Base-by-base conservation (phyloP, 345 rosid species). In the Aegle marmelos region DNA sequence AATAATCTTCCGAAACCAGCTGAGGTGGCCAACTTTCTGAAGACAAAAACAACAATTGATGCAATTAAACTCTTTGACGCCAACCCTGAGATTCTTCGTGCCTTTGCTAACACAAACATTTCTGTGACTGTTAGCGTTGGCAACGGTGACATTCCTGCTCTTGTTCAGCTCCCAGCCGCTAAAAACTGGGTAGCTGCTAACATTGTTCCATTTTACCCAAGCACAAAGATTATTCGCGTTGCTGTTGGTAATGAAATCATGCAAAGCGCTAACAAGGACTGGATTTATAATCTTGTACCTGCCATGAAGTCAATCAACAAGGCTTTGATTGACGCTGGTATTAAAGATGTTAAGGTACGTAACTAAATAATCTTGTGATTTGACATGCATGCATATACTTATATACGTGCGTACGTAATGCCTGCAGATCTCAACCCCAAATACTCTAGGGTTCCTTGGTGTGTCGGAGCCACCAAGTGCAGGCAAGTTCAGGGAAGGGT, bases 191-290 rank as follows among this genome's bases (percentile, higher is more conserved):
- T 92, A 6, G 72, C 83, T 4, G 59, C 73, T 1, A 86, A 92
- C 34, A 85, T 94, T 3, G 57, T 59, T 13, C 97, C 96, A 59
- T 87, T 73, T 83, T 83, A 92, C 70, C 96, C 94, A 11, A 45
- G 50, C 13, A 95, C 99, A 9, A 87, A 72, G 83, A 91, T 95
- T 64, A 86, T 85, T 59, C 86, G 84, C 53, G 80, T 95, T 24
- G 83, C 86, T 1, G 87, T 95, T 22, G 99, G 99, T 0, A 95
- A 91, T 56, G 99, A 95, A 82, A 82, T 95, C 48, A 41, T 93
- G 34, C 83, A 86, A 27, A 45, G 80, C 22, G 88, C 83, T 50
- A 85, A 81, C 27, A 79, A 73, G 37, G 83, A 77, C 21, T 79
- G 82, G 79, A 82, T 93, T 65, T 21, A 71, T 24, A 85, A 85